Evolutionary conservation across 441 rosid genomes (phyloP).

Genomic region (Mallotus repandus): DNA sequence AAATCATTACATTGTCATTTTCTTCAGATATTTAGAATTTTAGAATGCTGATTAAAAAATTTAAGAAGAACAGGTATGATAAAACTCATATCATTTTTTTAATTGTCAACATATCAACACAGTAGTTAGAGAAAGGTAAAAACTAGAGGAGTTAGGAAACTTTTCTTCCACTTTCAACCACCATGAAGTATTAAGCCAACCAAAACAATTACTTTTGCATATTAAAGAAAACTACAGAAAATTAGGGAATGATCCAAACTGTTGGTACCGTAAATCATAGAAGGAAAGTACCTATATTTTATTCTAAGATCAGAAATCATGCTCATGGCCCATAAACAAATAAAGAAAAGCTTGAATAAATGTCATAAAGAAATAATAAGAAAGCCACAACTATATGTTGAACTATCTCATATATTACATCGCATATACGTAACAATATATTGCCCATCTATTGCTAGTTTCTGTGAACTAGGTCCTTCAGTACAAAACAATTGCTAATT

Average conservation of each 20-base stretch:
- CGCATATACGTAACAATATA: background rate
- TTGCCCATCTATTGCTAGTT: background rate
- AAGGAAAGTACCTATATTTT: conserved; percentile 7
- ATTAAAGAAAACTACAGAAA: background rate
- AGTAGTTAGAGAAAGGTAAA: conserved; percentile 18
- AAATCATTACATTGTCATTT: conserved; percentile 9
- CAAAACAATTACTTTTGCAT: background rate
- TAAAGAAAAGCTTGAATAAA: background rate
- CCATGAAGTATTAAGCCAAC: conserved; percentile 8
- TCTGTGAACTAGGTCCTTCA: background rate
- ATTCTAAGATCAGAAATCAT: background rate
- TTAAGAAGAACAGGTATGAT: background rate
- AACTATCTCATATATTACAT: background rate
- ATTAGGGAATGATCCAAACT: background rate
- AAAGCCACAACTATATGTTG: background rate
- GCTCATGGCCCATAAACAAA: background rate
- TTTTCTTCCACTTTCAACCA: conserved; percentile 1
- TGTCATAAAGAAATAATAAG: conserved; percentile 1
- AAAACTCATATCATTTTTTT: background rate
- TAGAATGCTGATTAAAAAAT: background rate
- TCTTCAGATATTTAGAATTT: conserved; percentile 11
- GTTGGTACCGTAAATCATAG: background rate
- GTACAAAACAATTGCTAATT: background rate
- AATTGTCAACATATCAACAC: conserved; percentile 7
- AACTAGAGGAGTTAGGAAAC: background rate